Evolutionary conservation across 768 basidiomycete genomes (phyloP).

Genomic region (Phlegmacium glaucopus): DNA sequence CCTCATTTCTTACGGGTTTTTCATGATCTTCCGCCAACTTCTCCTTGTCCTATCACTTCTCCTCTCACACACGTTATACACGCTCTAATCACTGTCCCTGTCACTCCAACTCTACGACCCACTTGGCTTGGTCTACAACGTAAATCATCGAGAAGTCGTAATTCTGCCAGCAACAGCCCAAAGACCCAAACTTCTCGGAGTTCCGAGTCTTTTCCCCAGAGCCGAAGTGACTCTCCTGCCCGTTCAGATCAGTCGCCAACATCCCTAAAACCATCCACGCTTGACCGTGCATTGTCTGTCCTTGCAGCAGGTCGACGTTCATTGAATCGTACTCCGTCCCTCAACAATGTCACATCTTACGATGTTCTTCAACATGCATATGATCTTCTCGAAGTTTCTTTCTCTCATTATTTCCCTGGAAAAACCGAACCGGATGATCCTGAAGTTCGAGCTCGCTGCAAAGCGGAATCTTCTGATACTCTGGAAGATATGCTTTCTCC

Average conservation of each 20-base stretch:
- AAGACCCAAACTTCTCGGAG: slow-evolving; percentile 32
- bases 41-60: slow-evolving; percentile 59
- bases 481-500: slow-evolving; percentile 81
- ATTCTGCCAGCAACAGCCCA: slow-evolving; percentile 31
- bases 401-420: slow-evolving; percentile 65
- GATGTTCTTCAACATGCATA: slow-evolving; percentile 64
- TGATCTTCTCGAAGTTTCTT: slow-evolving; percentile 61
- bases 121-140: slow-evolving; percentile 58
- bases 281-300: slow-evolving; percentile 59
- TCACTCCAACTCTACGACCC: slow-evolving; percentile 48
- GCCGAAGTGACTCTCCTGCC: slow-evolving; percentile 39
- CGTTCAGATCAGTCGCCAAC: slow-evolving; percentile 23
- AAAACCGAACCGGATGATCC: slow-evolving; percentile 60
- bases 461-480: slow-evolving; percentile 45
- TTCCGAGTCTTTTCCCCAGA: slow-evolving; percentile 27
- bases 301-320: slow-evolving; percentile 50
- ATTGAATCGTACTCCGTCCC: slow-evolving; percentile 46
- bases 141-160: slow-evolving; percentile 29
- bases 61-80: slow-evolving; percentile 85
- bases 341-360: slow-evolving; percentile 25
- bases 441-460: slow-evolving; percentile 50
- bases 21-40: slow-evolving; percentile 57
- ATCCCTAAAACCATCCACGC: slow-evolving; percentile 38
- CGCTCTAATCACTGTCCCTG: slow-evolving; percentile 74
- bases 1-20: slow-evolving; percentile 70